Base-by-base conservation (phyloP, 805 yeast genomes). In the Maudiozyma serrabonitensis region DNA sequence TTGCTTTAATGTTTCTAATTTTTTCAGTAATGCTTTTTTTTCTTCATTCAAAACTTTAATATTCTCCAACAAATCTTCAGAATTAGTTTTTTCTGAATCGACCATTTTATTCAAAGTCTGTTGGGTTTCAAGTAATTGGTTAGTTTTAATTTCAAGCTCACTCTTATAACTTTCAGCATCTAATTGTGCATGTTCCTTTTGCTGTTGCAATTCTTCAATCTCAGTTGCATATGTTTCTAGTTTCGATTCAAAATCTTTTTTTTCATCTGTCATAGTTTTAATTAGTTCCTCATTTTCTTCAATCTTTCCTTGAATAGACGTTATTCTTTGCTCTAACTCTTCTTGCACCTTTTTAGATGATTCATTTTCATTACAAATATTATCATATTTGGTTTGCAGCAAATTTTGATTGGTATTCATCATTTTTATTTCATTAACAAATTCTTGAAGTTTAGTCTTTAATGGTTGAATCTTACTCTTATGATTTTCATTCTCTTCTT, bases 371-470 rank as follows among this genome's bases (percentile, higher is more conserved):
- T 48, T 34, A 12, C 52, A 47, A 16, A 56, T 34, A 16, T 46
- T 46, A 45, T 60, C 63, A 46, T 57, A 61, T 49, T 62, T 62
- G 8, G 52, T 56, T 46, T 60, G 62, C n/a, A 62, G 28, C 23
- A 60, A 53, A 16, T 54, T 55, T 47, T 61, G 62, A 46, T 62
- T 64, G 45, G 63, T 60, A 23, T 56, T 60, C 18, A 60, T 46
- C 61, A 61, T 57, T 26, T 56, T 55, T 13, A 64, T 50, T 50
- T 64, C 68, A 51, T 60, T 58, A 31, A 52, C 52, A 7, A 50
- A 31, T 46, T 60, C 63, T 23, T 51, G 50, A 8, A 58, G 41
- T 43, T 53, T 56, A 16, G 38, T 47, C 32, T 54, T 60, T n/a
- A 59, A 45, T 21, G 46, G 52, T 2, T 52, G 49, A 4, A 55